Conservation (phyloP, 768 basidiomycete species). For the Lactarius sp. region DNA sequence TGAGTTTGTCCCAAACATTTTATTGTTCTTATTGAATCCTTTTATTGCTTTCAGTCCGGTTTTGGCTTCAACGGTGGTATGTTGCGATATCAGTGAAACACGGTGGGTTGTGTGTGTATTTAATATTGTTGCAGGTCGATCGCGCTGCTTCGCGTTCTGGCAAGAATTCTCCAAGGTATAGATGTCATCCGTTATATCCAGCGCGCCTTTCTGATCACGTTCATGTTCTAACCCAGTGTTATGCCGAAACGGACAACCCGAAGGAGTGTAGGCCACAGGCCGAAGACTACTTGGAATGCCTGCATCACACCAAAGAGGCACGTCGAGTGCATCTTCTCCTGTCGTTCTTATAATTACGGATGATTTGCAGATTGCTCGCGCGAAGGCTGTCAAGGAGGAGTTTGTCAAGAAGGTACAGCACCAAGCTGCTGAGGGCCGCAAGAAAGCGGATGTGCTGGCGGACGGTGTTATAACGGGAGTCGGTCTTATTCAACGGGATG, state of each 20-base stretch:
- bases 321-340: slow-evolving; percentile 28
- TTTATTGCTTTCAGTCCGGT: slow-evolving; percentile 45
- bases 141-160: slow-evolving; percentile 89
- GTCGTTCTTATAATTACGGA: neutral
- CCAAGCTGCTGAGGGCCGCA: slow-evolving; percentile 63
- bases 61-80: slow-evolving; percentile 59
- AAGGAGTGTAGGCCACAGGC: slow-evolving; percentile 62
- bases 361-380: slow-evolving; percentile 51
- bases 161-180: slow-evolving; percentile 77
- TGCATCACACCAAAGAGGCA: slow-evolving; percentile 88
- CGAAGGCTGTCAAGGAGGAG: slow-evolving; percentile 65
- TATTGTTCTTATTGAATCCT: neutral
- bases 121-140: slow-evolving; percentile 50
- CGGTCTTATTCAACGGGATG: slow-evolving; percentile 62
- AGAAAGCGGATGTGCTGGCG: slow-evolving; percentile 64
- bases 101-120: neutral
- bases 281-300: slow-evolving; percentile 88
- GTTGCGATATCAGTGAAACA: slow-evolving; percentile 14
- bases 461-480: slow-evolving; percentile 73
- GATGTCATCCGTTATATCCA: neutral
- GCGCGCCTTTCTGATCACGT: neutral
- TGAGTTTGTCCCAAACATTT: slow-evolving; percentile 19
- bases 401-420: slow-evolving; percentile 62
- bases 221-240: slow-evolving; percentile 53
- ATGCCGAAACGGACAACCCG: slow-evolving; percentile 73